Evolutionary conservation across 441 rosid species (phyloP).

Genomic region (Gossypium gossypioides): DNA sequence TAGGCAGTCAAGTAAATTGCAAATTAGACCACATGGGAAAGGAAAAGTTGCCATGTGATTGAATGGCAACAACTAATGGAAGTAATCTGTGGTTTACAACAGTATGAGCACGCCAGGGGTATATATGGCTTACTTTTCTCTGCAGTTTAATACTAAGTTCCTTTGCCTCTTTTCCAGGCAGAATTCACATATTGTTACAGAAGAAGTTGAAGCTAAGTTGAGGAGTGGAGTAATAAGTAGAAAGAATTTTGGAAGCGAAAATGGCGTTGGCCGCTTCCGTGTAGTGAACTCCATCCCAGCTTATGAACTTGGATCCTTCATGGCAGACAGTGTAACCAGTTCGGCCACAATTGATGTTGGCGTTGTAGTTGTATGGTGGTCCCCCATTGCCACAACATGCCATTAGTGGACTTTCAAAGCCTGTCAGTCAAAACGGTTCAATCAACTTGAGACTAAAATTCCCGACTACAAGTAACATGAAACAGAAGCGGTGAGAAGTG

Average conservation of each 20-base stretch:
- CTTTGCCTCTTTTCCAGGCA: not conserved
- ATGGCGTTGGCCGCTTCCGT: constrained; percentile 53
- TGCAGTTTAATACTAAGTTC: not conserved
- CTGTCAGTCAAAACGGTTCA: constrained; percentile 17
- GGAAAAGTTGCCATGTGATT: too few relatives aligned
- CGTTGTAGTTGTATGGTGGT: constrained; percentile 39
- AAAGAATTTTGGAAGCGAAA: constrained; percentile 30
- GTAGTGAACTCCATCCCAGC: constrained; percentile 65
- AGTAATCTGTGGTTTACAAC: too few relatives aligned
- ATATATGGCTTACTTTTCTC: not conserved
- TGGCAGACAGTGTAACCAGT: constrained; percentile 34
- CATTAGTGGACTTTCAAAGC: constrained; percentile 47
- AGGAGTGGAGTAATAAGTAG: constrained; percentile 32
- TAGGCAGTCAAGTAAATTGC: too few relatives aligned
- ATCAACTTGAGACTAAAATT: not conserved
- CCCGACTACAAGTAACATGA: not conserved
- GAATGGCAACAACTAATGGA: too few relatives aligned
- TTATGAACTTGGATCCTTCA: constrained; percentile 30
- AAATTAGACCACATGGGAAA: too few relatives aligned
- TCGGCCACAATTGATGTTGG: constrained; percentile 33
- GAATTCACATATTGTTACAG: constrained; percentile 11
- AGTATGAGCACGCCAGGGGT: too few relatives aligned
- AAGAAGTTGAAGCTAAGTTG: constrained; percentile 25
- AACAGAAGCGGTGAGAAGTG: not conserved
- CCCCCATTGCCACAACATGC: constrained; percentile 56